Conservation (phyloP, 2,329 filamentous ascomycete species). For the Colletotrichum sidae region DNA sequence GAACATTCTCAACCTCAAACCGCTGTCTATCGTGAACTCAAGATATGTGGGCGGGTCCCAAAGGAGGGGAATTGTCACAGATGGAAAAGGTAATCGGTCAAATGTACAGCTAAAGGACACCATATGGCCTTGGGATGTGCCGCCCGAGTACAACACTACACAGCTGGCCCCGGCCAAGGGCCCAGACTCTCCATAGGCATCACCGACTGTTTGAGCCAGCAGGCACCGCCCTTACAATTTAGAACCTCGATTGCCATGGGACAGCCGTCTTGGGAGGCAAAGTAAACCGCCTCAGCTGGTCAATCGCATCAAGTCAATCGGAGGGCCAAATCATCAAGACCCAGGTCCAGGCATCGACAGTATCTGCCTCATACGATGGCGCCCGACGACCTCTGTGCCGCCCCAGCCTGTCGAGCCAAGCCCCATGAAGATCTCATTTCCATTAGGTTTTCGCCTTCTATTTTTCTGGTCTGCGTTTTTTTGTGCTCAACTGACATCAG, state of each 20-base stretch:
- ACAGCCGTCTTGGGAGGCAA: slow-evolving; percentile 5
- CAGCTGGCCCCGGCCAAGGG: slow-evolving; percentile 2
- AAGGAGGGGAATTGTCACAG: slow-evolving; percentile 10
- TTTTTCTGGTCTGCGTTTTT: not conserved
- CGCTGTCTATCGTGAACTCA: not conserved
- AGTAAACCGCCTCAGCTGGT: slow-evolving; percentile 12
- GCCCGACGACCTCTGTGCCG: not conserved
- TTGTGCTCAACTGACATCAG: slow-evolving; percentile 20
- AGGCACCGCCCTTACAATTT: slow-evolving; percentile 29
- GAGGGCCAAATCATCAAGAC: not conserved
- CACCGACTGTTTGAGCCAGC: slow-evolving; percentile 31
- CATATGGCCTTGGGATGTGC: slow-evolving; percentile 11
- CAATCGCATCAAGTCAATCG: slow-evolving; percentile 14
- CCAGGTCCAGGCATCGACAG: slow-evolving; percentile 10
- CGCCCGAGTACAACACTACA: slow-evolving; percentile 13
- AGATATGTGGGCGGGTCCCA: slow-evolving; percentile 3
- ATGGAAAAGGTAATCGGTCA: slow-evolving; percentile 27
- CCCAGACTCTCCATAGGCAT: slow-evolving; percentile 21
- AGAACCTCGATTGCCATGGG: slow-evolving; percentile 23
- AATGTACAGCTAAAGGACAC: too few species aligned
- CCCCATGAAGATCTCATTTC: not conserved
- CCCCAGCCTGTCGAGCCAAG: not conserved
- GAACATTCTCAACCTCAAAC: too few species aligned
- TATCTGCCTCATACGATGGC: slow-evolving; percentile 14
- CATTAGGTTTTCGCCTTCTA: not conserved